Evolutionary conservation across 1,284 basidiomycete species (phyloP).

Genomic region (Puccinia novopanici): DNA sequence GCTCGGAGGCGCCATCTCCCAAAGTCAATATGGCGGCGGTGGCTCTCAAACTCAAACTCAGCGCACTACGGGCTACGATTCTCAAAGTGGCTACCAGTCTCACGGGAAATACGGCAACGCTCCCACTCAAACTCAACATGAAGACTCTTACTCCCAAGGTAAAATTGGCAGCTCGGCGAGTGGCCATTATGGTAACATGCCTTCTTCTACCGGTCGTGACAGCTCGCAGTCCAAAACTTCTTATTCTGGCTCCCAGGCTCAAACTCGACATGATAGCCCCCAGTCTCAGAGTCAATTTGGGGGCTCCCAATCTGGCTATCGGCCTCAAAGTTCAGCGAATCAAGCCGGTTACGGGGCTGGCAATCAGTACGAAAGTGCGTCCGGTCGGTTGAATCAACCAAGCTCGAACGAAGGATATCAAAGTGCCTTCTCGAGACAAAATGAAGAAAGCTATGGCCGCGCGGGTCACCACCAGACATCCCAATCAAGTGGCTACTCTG

Average conservation of each 20-base stretch:
- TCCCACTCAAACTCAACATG: neutral
- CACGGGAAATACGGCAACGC: slow-evolving; percentile 12
- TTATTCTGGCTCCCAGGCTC: slow-evolving; percentile 7
- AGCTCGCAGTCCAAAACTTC: slow-evolving; percentile 11
- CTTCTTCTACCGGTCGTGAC: neutral
- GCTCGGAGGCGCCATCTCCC: slow-evolving; percentile 11
- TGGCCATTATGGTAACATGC: neutral
- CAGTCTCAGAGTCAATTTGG: slow-evolving; percentile 2
- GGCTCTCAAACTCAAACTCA: slow-evolving; percentile 14
- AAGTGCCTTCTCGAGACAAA: neutral
- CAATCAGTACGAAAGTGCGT: slow-evolving; percentile 10
- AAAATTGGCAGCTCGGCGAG: neutral
- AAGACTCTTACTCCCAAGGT: neutral
- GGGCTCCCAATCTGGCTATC: slow-evolving; percentile 8
- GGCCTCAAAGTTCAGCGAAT: neutral
- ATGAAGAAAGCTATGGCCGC: neutral
- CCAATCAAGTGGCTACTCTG: slow-evolving; percentile 1
- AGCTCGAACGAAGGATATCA: neutral
- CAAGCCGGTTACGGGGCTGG: neutral
- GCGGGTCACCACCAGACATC: neutral
- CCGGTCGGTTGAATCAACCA: neutral
- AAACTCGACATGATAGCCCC: slow-evolving; percentile 2
- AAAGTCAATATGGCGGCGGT: slow-evolving; percentile 4
- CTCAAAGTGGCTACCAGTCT: slow-evolving; percentile 11
- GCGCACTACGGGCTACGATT: neutral